Evolutionary conservation across 257 asterid genomes (phyloP), one percentile per base, ranked within the genome.

Genomic region (Echium plantagineum): DNA sequence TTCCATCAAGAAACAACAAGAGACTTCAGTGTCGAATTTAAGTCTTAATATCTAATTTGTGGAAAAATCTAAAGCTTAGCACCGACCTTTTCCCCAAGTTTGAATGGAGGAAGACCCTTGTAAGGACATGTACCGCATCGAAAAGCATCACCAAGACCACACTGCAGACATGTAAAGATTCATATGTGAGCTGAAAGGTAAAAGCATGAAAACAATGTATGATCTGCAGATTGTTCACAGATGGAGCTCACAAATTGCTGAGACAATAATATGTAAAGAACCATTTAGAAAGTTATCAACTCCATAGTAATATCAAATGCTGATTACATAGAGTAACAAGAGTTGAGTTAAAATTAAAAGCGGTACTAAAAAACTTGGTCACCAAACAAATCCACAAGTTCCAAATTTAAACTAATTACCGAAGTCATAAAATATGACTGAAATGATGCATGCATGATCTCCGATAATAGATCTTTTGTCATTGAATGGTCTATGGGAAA

Each of bases 121-220:
- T 88, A 91, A 59, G 98, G 98, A 61, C 98, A 91, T 46, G 95
- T 81, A 63, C 94, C 54, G 68, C 98, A 85, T 57, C 98, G 90
- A 59, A 88, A 91, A 64, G 96, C 98, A 84, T 91, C 96, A 63
- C 98, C 98, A 22, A 91, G 84, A 66, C 96, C 94, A 74, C 98
- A 88, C 96, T 91, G 87, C 74, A 75, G 15, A 62, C 58, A 71
- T 42, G 13, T 35, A 35, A 35, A 35, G 32, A 28, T 28, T 28
- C 32, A 38, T 26, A 46, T 31, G 21, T 42, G 24, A 49, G 54
- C 52, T 20, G 24, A 53, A 53, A 53, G 32, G 32, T 28, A 28
- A 28, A 28, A 28, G 32, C 7, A 28, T 28, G 32, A 28, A 28
- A 28, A 28, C 32, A 28, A 42, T 17, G 49, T 42, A 10, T 12